phyloP scores from a whole-genome alignment of 73 alveolate species.

The Paramecium octaurelia region DNA sequence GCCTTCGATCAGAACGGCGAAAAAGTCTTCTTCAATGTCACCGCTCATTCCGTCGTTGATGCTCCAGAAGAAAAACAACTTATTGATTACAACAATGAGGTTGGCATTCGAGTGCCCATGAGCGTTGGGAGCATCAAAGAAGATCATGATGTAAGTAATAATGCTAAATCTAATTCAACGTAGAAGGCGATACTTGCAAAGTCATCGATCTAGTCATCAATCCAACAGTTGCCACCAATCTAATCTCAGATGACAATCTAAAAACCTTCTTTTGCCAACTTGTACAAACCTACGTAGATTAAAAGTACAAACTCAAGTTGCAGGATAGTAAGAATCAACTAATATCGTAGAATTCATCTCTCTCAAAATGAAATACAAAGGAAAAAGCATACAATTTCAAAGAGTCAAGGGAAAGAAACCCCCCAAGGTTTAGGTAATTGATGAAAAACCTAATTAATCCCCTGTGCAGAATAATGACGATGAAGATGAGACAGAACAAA shows the following conservation, averaged over 20 bases:
- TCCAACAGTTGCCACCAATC: constrained; percentile 61
- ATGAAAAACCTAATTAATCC: constrained; percentile 55
- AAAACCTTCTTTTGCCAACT: constrained; percentile 56
- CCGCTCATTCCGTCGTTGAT: constrained; percentile 63
- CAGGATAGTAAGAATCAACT: constrained; percentile 43
- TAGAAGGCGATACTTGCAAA: constrained; percentile 68
- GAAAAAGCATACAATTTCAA: constrained; percentile 57
- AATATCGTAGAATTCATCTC: constrained; percentile 18
- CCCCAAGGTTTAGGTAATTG: constrained; percentile 62
- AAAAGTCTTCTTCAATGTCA: constrained; percentile 63
- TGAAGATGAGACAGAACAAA: constrained; percentile 54
- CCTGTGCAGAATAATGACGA: background rate
- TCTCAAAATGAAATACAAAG: constrained; percentile 64
- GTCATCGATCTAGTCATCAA: constrained; percentile 61
- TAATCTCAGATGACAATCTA: constrained; percentile 38
- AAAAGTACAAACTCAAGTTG: constrained; percentile 59
- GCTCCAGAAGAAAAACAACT: constrained; percentile 64
- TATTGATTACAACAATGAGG: constrained; percentile 59
- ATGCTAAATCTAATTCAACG: background rate
- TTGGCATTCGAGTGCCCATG: constrained; percentile 68
- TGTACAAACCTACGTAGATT: constrained; percentile 2
- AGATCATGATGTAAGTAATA: constrained; percentile 64
- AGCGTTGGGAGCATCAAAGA: constrained; percentile 62
- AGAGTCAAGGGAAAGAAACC: constrained; percentile 70
- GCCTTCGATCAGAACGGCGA: constrained; percentile 62